These are phyloP conservation scores for Elsinoe arachidis DNA, from an alignment of 2,329 filamentous ascomycete species.

Conservation along the genomic window DNA sequence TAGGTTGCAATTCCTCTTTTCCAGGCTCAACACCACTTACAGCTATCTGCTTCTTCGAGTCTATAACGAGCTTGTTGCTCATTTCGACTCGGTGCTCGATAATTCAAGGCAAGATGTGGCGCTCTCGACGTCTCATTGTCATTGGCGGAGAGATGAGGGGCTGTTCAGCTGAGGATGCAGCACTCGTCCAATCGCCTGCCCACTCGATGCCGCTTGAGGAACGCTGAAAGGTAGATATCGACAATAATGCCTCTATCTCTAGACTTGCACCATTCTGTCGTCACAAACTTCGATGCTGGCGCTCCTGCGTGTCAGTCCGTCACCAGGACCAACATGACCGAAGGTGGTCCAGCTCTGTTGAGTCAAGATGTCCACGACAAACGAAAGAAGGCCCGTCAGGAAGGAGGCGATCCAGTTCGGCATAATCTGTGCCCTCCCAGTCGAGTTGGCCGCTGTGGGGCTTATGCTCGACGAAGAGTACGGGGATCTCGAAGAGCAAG, in stretches of 20 bases:
- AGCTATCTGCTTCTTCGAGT: too few species aligned
- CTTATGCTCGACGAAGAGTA: conserved; percentile 18
- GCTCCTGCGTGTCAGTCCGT: too few species aligned
- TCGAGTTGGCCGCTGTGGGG: conserved; percentile 17
- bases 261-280: too few species aligned
- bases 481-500: background rate
- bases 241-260: too few species aligned
- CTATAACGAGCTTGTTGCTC: too few species aligned
- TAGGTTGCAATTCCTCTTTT: too few species aligned
- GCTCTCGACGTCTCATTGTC: background rate
- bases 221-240: background rate
- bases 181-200: background rate
- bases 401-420: background rate
- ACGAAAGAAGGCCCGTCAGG: background rate
- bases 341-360: too few species aligned
- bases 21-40: too few species aligned
- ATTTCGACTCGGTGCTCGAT: too few species aligned
- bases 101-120: background rate
- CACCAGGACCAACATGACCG: too few species aligned
- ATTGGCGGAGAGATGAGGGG: background rate
- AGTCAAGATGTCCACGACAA: background rate
- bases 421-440: conserved; percentile 15
- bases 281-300: background rate
- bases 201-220: background rate
- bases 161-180: background rate